A percentile compares a stretch with the other conserved stretches of the same genome.
Conservation (phyloP, 2,329 filamentous ascomycete species). For the Tolypocladium paradoxum region DNA sequence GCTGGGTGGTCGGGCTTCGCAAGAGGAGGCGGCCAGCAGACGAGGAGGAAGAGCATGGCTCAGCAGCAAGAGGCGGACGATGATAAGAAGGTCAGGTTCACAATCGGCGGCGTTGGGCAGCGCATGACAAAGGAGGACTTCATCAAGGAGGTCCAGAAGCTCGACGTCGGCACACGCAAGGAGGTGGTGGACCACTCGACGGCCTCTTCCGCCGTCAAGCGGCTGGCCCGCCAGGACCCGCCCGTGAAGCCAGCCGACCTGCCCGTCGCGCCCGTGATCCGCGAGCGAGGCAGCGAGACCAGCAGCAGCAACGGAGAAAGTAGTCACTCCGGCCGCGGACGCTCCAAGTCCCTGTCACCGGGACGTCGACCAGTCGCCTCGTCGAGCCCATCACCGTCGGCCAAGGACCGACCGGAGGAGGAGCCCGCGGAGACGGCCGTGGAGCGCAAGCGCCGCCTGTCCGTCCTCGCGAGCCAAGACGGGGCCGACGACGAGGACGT, state of each 20-base stretch:
- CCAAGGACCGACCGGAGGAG: slow-evolving; percentile 2
- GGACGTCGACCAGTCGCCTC: slow-evolving; percentile 2
- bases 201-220: slow-evolving; percentile 37
- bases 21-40: slow-evolving; percentile 24
- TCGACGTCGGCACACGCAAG: slow-evolving; percentile 54
- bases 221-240: slow-evolving; percentile 32
- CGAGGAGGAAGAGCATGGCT: slow-evolving; percentile 27
- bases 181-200: slow-evolving; percentile 42
- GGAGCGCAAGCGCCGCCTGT: slow-evolving; percentile 55
- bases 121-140: slow-evolving; percentile 77
- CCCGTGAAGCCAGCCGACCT: slow-evolving; percentile 3
- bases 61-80: slow-evolving; percentile 45
- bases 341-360: slow-evolving; percentile 10
- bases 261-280: slow-evolving; percentile 10
- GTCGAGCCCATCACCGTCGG: not conserved
- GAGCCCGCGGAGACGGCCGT: slow-evolving; percentile 52
- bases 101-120: slow-evolving; percentile 58
- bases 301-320: slow-evolving; percentile 6
- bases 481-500: slow-evolving; percentile 23
- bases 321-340: slow-evolving; percentile 8
- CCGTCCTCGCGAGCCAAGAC: slow-evolving; percentile 33
- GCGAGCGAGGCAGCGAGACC: slow-evolving; percentile 7
- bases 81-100: slow-evolving; percentile 65
- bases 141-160: slow-evolving; percentile 59
- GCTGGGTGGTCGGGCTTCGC: slow-evolving; percentile 41